These are phyloP conservation scores for Dianthus caryophyllus DNA, from an alignment of 148 eudicot genomes.

Conservation along the genomic window DNA sequence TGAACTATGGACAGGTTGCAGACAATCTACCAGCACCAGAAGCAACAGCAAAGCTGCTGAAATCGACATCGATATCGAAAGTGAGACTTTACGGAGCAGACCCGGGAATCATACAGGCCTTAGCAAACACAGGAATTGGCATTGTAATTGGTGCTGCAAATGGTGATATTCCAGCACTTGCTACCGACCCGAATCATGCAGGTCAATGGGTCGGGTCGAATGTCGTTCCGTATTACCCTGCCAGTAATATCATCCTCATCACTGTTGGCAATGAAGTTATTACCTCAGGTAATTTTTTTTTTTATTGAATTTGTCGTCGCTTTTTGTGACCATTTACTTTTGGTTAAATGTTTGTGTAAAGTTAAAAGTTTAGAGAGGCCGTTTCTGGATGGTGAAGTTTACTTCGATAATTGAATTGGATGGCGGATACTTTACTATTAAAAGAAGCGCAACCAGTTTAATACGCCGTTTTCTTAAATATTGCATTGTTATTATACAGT, in stretches of 20 bases:
- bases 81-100: conserved; percentile 80
- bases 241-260: conserved; percentile 57
- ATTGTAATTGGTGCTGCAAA: conserved; percentile 73
- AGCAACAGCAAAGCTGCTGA: conserved; percentile 56
- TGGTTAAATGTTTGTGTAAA: background rate
- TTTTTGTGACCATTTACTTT: background rate
- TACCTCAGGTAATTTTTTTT: conserved; percentile 29
- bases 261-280: conserved; percentile 84
- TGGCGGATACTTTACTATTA: no score
- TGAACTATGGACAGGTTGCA: conserved; percentile 79
- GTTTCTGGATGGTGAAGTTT: no score
- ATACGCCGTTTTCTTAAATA: no score
- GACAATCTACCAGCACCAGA: conserved; percentile 83
- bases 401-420: no score
- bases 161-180: conserved; percentile 74
- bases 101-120: conserved; percentile 63
- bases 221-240: conserved; percentile 65
- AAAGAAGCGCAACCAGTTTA: no score
- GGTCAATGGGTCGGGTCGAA: conserved; percentile 69
- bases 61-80: conserved; percentile 56
- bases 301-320: background rate
- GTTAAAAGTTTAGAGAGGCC: no score
- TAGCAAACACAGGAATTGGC: conserved; percentile 69
- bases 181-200: conserved; percentile 70
- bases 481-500: no score